These are phyloP conservation scores for Apophysomyces ossiformis DNA, from an alignment of 371 early-diverging fungal genomes.

Conservation along the genomic window DNA sequence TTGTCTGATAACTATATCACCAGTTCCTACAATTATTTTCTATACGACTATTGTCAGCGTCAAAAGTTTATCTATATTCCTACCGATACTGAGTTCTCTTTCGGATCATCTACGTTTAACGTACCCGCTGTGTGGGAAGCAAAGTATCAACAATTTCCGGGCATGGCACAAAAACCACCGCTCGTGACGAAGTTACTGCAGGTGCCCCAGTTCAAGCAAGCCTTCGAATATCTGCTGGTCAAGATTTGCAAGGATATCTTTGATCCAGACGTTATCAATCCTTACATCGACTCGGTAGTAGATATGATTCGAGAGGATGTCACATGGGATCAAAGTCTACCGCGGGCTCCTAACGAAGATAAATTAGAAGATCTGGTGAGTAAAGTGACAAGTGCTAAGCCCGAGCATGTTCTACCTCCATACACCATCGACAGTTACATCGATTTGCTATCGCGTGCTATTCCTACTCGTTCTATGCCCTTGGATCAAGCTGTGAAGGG, in stretches of 20 bases:
- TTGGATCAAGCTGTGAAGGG: conserved; percentile 31
- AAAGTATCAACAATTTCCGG: conserved; percentile 35
- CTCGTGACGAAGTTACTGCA: background rate
- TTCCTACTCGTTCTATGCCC: background rate
- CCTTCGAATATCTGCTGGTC: conserved; percentile 26
- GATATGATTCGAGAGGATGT: conserved; percentile 41
- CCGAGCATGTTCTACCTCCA: background rate
- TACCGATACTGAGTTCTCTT: conserved; percentile 39
- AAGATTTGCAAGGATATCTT: conserved; percentile 25
- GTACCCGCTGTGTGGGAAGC: conserved; percentile 26
- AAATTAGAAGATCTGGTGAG: background rate
- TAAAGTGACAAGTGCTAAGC: background rate
- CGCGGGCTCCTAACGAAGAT: conserved; percentile 18
- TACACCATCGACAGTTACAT: background rate
- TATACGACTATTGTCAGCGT: conserved; percentile 27
- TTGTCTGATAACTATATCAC: conserved; percentile 44
- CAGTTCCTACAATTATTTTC: conserved; percentile 34
- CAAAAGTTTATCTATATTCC: conserved; percentile 30
- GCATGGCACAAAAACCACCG: conserved; percentile 20
- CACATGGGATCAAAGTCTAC: conserved; percentile 37
- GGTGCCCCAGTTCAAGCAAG: conserved; percentile 25
- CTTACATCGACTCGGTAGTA: conserved; percentile 28
- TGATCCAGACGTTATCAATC: conserved; percentile 23
- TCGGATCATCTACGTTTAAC: conserved; percentile 29
- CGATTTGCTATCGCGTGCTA: background rate